These are phyloP conservation scores for Pseudozyma thailandica DNA, from an alignment of 1,284 basidiomycete species.

Conservation along the genomic window DNA sequence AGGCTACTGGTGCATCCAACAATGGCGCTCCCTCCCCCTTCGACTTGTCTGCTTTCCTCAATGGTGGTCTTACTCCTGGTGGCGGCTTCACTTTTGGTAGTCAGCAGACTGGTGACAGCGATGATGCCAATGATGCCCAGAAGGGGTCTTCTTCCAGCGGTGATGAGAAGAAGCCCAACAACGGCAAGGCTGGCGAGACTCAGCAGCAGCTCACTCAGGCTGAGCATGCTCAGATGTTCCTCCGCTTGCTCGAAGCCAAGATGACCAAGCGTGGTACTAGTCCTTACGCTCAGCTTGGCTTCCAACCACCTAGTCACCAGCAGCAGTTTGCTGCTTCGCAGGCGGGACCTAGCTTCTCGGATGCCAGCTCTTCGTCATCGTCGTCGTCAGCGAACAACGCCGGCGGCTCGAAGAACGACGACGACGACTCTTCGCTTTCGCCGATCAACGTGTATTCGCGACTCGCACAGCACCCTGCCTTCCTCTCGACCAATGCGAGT, in stretches of 20 bases:
- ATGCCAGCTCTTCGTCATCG: conserved; percentile 30
- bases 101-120: conserved; percentile 19
- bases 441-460: conserved; percentile 59
- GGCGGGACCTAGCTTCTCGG: conserved; percentile 26
- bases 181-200: conserved; percentile 17
- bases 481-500: conserved; percentile 51
- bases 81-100: conserved; percentile 42
- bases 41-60: conserved; percentile 60
- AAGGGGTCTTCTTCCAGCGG: too few relatives aligned
- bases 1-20: conserved; percentile 39
- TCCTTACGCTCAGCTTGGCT: conserved; percentile 54
- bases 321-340: conserved; percentile 29
- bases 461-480: conserved; percentile 58
- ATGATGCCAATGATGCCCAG: conserved; percentile 9
- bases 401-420: conserved; percentile 10
- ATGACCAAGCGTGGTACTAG: conserved; percentile 42
- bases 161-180: conserved; percentile 22
- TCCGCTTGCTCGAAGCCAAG: conserved; percentile 53
- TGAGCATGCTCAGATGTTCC: conserved; percentile 55
- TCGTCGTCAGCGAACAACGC: conserved; percentile 16
- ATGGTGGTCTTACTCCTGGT: conserved; percentile 55
- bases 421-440: conserved; percentile 41
- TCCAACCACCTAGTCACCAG: conserved; percentile 52
- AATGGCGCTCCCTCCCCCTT: conserved; percentile 52
- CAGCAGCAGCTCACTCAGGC: conserved; percentile 41